These are phyloP conservation scores for Isoetes taiwanensis DNA, from an alignment of 75 land plant species.

Conservation along the genomic window DNA sequence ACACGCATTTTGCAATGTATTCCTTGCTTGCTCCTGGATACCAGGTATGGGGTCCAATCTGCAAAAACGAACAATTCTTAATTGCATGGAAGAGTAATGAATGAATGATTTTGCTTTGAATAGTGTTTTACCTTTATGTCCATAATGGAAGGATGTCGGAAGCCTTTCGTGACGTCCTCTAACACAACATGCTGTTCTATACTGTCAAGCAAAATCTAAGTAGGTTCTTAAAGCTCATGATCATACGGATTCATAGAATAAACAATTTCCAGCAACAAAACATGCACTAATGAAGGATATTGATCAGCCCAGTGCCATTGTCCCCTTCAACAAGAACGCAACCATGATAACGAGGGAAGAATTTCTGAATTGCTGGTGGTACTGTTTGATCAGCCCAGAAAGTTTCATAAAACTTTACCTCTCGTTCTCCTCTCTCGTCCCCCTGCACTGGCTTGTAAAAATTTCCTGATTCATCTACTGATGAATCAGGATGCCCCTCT, in stretches of 20 bases:
- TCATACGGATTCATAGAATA: too few species aligned
- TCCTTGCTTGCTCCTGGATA: conserved; percentile 47
- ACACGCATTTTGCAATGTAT: conserved; percentile 53
- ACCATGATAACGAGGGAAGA: conserved; percentile 68
- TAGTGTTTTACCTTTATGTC: conserved; percentile 36
- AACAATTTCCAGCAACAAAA: too few species aligned
- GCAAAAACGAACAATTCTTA: too few species aligned
- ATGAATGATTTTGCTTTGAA: too few species aligned
- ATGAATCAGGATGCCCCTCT: conserved; percentile 60
- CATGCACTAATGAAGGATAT: too few species aligned
- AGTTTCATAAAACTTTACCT: conserved; percentile 52
- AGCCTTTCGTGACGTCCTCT: conserved; percentile 29
- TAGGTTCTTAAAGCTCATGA: neutral
- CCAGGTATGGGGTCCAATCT: conserved; percentile 88
- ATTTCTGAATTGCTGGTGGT: conserved; percentile 32
- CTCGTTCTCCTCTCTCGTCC: conserved; percentile 46
- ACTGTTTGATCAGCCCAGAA: conserved; percentile 41
- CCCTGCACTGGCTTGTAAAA: conserved; percentile 87
- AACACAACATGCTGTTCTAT: conserved; percentile 29
- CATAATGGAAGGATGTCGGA: conserved; percentile 21
- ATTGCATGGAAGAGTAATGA: too few species aligned
- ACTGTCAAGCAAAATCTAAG: conserved; percentile 17
- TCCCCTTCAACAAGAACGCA: conserved; percentile 37
- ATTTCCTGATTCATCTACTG: conserved; percentile 63
- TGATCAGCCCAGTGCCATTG: conserved; percentile 33